Evolutionary conservation across 2,329 filamentous ascomycete species (phyloP).

Genomic region (Microascus cirrosus): DNA sequence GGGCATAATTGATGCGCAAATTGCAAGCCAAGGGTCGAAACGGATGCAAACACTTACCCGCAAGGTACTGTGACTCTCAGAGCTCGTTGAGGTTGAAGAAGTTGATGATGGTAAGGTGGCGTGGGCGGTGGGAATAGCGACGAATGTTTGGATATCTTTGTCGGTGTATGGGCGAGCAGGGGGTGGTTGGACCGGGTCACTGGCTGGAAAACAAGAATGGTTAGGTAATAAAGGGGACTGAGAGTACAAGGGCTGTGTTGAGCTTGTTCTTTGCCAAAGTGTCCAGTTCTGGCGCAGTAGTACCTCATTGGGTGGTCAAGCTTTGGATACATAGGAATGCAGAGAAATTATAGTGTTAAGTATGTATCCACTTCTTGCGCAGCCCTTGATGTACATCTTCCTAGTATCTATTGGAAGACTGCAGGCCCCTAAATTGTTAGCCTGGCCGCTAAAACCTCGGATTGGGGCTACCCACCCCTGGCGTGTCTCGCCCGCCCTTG

Average conservation of each 20-base stretch:
- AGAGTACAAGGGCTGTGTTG: neutral
- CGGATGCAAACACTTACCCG: constrained; percentile 4
- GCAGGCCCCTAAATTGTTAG: neutral
- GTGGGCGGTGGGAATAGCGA: neutral
- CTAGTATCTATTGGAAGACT: neutral
- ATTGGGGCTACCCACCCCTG: neutral
- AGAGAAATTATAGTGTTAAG: neutral
- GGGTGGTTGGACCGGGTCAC: constrained; percentile 3
- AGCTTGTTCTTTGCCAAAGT: constrained; percentile 4
- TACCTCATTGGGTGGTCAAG: neutral
- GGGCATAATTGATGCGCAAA: neutral
- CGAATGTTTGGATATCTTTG: constrained; percentile 4
- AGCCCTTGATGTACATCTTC: neutral
- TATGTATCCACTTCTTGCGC: neutral
- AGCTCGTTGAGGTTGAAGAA: neutral
- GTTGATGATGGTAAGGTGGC: constrained; percentile 2
- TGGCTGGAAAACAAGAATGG: constrained; percentile 1
- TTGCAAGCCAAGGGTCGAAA: neutral
- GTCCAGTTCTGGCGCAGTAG: constrained; percentile 1
- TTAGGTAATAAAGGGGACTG: constrained; percentile 3
- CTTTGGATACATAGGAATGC: neutral
- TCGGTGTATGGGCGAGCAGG: constrained; percentile 3
- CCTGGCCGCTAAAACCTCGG: constrained; percentile 4
- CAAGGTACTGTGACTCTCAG: neutral
- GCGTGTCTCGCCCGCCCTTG: neutral